Conservation (phyloP, 345 rosid genomes). For the Acer saccharum region DNA sequence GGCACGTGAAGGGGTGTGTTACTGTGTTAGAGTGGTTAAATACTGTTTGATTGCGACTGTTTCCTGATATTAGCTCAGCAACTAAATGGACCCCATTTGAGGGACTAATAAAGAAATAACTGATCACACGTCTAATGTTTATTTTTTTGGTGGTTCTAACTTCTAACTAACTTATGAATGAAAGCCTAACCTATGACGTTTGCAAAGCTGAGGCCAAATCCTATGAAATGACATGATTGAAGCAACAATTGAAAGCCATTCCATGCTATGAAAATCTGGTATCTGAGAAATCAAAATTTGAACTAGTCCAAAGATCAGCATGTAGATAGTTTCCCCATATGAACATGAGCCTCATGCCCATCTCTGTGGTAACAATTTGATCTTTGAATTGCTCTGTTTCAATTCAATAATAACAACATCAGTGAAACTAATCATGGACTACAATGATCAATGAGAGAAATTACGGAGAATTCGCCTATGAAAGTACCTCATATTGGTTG, state of each 20-base stretch:
- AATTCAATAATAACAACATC: neutral
- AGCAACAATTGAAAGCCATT: slow-evolving; percentile 47
- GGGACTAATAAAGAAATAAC: too few relatives aligned
- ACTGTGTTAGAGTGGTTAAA: too few relatives aligned
- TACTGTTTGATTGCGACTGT: too few relatives aligned
- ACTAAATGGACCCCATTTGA: too few relatives aligned
- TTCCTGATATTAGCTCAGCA: too few relatives aligned
- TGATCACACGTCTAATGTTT: too few relatives aligned
- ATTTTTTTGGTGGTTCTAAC: too few relatives aligned
- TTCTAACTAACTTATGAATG: neutral
- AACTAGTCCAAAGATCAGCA: slow-evolving; percentile 43
- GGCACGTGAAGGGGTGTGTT: too few relatives aligned
- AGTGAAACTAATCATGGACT: neutral
- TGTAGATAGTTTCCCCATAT: slow-evolving; percentile 25
- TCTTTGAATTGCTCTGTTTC: slow-evolving; percentile 45
- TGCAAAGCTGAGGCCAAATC: slow-evolving; percentile 47
- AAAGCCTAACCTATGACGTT: slow-evolving; percentile 35
- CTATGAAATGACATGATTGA: slow-evolving; percentile 51
- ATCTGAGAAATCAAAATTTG: slow-evolving; percentile 44
- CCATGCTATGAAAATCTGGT: slow-evolving; percentile 49
- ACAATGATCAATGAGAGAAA: neutral
- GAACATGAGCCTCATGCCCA: slow-evolving; percentile 46
- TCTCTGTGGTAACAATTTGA: slow-evolving; percentile 53
- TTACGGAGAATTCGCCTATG: slow-evolving; percentile 10
- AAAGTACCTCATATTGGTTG: slow-evolving; percentile 64